Evolutionary conservation across 768 basidiomycete genomes (phyloP), one percentile per base, ranked within the genome.

Genomic region (Tricholoma furcatifolium): DNA sequence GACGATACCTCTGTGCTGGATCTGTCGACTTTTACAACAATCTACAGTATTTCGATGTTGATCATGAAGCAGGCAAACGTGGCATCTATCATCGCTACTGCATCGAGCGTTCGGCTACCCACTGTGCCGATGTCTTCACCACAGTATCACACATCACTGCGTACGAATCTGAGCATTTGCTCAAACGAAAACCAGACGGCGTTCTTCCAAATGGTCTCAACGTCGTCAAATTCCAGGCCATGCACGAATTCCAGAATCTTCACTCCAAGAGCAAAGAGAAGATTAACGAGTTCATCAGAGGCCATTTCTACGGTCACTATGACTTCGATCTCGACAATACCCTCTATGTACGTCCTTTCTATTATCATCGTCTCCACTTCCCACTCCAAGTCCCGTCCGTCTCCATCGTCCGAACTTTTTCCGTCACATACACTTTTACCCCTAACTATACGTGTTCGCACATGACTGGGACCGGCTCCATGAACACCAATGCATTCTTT

Each of bases 11-110:
- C 60, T 99, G 97, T 62, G 97, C 97, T 1, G 97, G 97, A 55
- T 90, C 86, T 42, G 97, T 98, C 65, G 97, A 99, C 62, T 99
- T 99, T 64, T 99, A 99, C 81, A 99, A 98, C 78, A 98, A 99
- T 69, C 79, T 99, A 17, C 93, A 96, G 69, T 98, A 98, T 77
- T 99, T 99, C 68, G 97, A 99, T 60, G 97, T 98, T 55, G 97
- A 99, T 64, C 96, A 98, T 66, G 97, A 99, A 72, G 97, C 97
- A 0, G 97, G 97, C 38, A 98, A 98, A 74, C 85, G 97, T 55
- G 97, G 97, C 14, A 99, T 99, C 67, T 99, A 99, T 71, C 97
- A 99, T 68, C 73, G 81, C 56, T 98, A 99, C 75, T 99, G 97
- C 70, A 94, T 99, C 68, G 97, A 99, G 68, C 85, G 97, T 47